These are phyloP conservation scores for Podaxis rugospora DNA, from an alignment of 768 basidiomycete genomes.

Conservation along the genomic window DNA sequence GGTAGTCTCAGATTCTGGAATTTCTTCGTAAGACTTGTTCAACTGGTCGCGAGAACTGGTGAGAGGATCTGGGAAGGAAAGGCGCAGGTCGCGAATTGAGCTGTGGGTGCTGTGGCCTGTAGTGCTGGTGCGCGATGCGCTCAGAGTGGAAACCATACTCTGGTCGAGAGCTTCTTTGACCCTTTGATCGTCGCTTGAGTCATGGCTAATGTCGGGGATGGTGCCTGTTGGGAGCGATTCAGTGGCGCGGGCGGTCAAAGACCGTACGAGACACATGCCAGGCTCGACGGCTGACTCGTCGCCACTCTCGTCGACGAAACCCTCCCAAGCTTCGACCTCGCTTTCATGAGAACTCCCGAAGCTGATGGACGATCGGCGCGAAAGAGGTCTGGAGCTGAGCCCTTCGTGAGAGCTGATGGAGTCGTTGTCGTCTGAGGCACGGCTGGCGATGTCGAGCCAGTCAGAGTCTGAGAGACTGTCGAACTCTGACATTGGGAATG, in stretches of 20 bases:
- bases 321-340: constrained; percentile 77
- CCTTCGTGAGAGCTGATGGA: constrained; percentile 63
- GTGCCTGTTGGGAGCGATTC: constrained; percentile 25
- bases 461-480: constrained; percentile 75
- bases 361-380: constrained; percentile 69
- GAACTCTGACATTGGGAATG: constrained; percentile 45
- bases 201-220: constrained; percentile 26
- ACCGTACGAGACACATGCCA: constrained; percentile 29
- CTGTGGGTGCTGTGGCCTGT: constrained; percentile 50
- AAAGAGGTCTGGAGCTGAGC: constrained; percentile 46
- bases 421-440: constrained; percentile 69
- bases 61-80: constrained; percentile 83
- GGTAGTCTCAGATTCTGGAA: constrained; percentile 33
- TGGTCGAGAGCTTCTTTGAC: constrained; percentile 77
- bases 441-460: constrained; percentile 76
- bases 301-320: constrained; percentile 59
- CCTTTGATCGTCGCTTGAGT: constrained; percentile 58
- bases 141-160: constrained; percentile 78
- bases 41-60: constrained; percentile 65
- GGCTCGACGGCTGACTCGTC: constrained; percentile 37
- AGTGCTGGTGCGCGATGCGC: constrained; percentile 66
- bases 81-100: constrained; percentile 68
- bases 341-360: constrained; percentile 62
- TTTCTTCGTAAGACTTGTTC: constrained; percentile 54
- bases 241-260: constrained; percentile 24